A percentile compares a stretch with the other conserved stretches of the same genome.
Evolutionary conservation across 129 eudicot species (phyloP).

Genomic region (Flaveria ramosissima): DNA sequence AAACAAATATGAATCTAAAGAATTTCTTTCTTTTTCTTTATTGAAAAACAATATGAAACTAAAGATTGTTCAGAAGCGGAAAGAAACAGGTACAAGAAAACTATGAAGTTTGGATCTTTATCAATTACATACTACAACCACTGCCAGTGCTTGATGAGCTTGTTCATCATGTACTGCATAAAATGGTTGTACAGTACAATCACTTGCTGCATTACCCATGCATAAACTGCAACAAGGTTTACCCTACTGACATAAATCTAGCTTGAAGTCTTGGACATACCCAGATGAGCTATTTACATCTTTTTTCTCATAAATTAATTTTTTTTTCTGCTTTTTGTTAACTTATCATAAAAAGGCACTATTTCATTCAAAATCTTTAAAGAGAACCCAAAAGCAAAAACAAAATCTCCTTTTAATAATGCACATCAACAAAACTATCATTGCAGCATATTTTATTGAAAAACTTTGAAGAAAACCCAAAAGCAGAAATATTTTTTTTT

Average conservation of each 20-base stretch:
- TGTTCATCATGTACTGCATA: slow-evolving; percentile 5
- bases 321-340: neutral
- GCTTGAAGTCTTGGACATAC: slow-evolving; percentile 9
- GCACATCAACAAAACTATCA: slow-evolving; percentile 16
- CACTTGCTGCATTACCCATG: slow-evolving; percentile 12
- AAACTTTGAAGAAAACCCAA: slow-evolving; percentile 16
- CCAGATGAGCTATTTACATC: slow-evolving; percentile 14
- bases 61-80: slow-evolving; percentile 22
- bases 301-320: neutral
- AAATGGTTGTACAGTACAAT: slow-evolving; percentile 33
- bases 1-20: neutral
- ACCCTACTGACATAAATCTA: slow-evolving; percentile 20
- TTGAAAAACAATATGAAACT: slow-evolving; percentile 15
- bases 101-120: slow-evolving; percentile 14
- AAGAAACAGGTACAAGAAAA: slow-evolving; percentile 13
- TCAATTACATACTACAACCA: slow-evolving; percentile 11
- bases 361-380: slow-evolving; percentile 3
- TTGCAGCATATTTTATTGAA: neutral
- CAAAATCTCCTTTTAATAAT: slow-evolving; percentile 13
- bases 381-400: slow-evolving; percentile 9
- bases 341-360: slow-evolving; percentile 23
- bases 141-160: slow-evolving; percentile 7
- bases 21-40: neutral
- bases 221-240: slow-evolving; percentile 14
- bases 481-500: slow-evolving; percentile 3